phyloP scores from a whole-genome alignment of 192 early-diverging fungal genomes.

The Backusella psychrophila region DNA sequence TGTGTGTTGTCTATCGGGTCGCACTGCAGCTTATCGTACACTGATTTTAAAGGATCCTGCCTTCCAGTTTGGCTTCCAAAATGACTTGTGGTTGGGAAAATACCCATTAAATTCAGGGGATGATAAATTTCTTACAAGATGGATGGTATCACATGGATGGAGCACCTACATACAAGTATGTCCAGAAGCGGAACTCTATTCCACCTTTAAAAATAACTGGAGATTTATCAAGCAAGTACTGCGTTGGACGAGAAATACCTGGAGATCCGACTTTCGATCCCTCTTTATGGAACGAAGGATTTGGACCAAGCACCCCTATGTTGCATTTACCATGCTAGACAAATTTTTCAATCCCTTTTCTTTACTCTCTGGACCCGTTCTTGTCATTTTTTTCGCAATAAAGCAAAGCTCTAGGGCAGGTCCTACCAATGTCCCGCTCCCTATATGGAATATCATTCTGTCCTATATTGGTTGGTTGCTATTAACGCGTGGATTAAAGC shows the following conservation, averaged over 20 bases:
- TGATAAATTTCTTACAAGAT: constrained; percentile 63
- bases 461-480: constrained; percentile 56
- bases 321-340: constrained; percentile 63
- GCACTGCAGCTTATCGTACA: constrained; percentile 60
- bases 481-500: constrained; percentile 53
- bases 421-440: constrained; percentile 28
- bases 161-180: constrained; percentile 57
- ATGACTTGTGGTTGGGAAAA: constrained; percentile 56
- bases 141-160: constrained; percentile 62
- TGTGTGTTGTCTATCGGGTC: constrained; percentile 61
- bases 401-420: constrained; percentile 7
- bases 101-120: constrained; percentile 61
- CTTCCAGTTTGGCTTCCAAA: constrained; percentile 56
- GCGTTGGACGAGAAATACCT: constrained; percentile 62
- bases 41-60: constrained; percentile 56
- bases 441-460: constrained; percentile 47
- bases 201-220: constrained; percentile 66
- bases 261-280: constrained; percentile 52
- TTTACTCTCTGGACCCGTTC: constrained; percentile 51
- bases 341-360: constrained; percentile 61
- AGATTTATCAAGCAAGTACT: constrained; percentile 59
- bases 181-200: constrained; percentile 53
- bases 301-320: constrained; percentile 56
- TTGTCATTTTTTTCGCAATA: constrained; percentile 42
- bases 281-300: constrained; percentile 54